Percentiles rank a stretch among this genome's conserved stretches.
phyloP scores from a whole-genome alignment of 1,139 yeast genomes.

The Suhomyces kunorum region DNA sequence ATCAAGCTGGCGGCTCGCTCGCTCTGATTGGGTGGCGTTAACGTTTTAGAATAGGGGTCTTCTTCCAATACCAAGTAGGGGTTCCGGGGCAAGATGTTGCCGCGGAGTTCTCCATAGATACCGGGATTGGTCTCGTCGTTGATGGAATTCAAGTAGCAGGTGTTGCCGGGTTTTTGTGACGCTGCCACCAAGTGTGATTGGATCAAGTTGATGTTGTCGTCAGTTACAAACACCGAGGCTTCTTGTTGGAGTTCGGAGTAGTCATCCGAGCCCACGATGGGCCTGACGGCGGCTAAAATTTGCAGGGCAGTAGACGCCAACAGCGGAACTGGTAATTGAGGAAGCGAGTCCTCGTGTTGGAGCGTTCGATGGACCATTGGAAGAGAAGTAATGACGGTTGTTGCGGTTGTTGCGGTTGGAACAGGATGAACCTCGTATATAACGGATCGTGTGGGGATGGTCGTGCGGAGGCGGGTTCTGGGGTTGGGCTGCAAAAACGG shows the following conservation, averaged over 20 bases:
- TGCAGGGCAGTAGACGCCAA: constrained; percentile 48
- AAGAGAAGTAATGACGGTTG: too few species aligned
- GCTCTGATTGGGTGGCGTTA: constrained; percentile 63
- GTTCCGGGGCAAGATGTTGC: constrained; percentile 71
- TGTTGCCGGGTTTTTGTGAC: constrained; percentile 35
- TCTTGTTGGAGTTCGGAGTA: constrained; percentile 40
- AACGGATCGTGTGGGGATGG: constrained; percentile 11
- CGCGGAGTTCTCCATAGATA: constrained; percentile 63
- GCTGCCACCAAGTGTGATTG: constrained; percentile 56
- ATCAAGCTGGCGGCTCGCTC: constrained; percentile 68
- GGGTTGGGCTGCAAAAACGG: not conserved
- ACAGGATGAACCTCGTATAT: not conserved
- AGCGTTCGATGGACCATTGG: constrained; percentile 7
- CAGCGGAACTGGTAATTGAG: constrained; percentile 57
- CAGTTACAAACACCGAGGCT: constrained; percentile 45
- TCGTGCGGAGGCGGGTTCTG: constrained; percentile 5
- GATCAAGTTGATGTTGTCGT: constrained; percentile 43
- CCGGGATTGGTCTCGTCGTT: constrained; percentile 62
- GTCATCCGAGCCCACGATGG: constrained; percentile 48
- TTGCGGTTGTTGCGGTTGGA: too few species aligned
- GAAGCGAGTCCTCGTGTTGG: constrained; percentile 34
- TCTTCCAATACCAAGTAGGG: constrained; percentile 73
- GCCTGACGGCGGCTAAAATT: constrained; percentile 50
- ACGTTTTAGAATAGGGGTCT: constrained; percentile 61
- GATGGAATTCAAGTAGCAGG: constrained; percentile 61